Percentiles rank a stretch among this genome's conserved stretches.
phyloP scores from a whole-genome alignment of 2,329 filamentous ascomycete genomes.

The Cryphonectria japonica region DNA sequence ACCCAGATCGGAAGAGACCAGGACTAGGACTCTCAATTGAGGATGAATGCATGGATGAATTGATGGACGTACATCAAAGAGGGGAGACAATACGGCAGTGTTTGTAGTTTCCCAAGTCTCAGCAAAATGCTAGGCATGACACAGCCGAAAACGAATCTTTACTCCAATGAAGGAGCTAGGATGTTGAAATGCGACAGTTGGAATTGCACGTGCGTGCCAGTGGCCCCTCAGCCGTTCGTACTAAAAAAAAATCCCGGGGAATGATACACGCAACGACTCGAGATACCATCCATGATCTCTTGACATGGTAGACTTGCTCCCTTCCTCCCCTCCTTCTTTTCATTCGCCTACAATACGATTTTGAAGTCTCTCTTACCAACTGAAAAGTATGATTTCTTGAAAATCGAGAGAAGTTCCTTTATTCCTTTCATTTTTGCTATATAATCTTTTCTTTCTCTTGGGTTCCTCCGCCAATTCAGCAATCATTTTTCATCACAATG shows the following conservation, averaged over 20 bases:
- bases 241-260: slow-evolving; percentile 1
- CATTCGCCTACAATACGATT: not conserved
- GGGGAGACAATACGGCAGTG: not conserved
- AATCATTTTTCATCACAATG: not conserved
- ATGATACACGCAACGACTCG: slow-evolving; percentile 4
- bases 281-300: not conserved
- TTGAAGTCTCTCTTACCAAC: not conserved
- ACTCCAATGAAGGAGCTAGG: slow-evolving; percentile 8
- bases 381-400: too few relatives aligned
- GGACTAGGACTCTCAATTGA: slow-evolving; percentile 13
- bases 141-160: slow-evolving; percentile 7
- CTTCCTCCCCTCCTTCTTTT: not conserved
- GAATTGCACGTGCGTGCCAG: slow-evolving; percentile 14
- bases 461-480: not conserved
- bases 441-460: not conserved
- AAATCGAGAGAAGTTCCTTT: not conserved
- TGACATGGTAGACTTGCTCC: not conserved
- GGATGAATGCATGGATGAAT: not conserved
- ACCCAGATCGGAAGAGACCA: slow-evolving; percentile 12
- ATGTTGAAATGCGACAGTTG: slow-evolving; percentile 6
- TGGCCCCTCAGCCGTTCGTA: slow-evolving; percentile 14
- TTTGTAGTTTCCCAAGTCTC: not conserved
- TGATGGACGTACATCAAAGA: not conserved
- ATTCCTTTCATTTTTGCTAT: not conserved
- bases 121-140: slow-evolving; percentile 8